A percentile compares a stretch with the other conserved stretches of the same genome.
phyloP scores from a whole-genome alignment of 805 yeast species.

The Teunomyces lycoperdinae region DNA sequence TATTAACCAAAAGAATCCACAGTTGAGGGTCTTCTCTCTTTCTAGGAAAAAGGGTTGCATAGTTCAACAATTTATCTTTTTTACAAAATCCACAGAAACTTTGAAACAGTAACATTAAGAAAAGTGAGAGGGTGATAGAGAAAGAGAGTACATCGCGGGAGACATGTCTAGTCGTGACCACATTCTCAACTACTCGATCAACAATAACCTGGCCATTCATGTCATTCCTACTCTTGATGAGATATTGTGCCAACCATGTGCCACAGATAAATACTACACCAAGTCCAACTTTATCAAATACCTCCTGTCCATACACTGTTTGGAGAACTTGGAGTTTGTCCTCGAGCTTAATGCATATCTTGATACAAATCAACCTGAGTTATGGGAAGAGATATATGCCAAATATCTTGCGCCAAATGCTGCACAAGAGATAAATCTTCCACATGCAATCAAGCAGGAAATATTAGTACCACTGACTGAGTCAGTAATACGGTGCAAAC shows the following conservation, averaged over 20 bases:
- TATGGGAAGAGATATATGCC: constrained; percentile 27
- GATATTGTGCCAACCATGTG: constrained; percentile 8
- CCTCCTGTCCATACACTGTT: constrained; percentile 30
- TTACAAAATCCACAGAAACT: too few species aligned
- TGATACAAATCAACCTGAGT: constrained; percentile 5
- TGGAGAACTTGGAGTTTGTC: constrained; percentile 36
- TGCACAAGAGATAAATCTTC: constrained; percentile 33
- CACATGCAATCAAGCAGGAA: constrained; percentile 19
- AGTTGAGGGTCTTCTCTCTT: neutral
- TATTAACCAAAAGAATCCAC: neutral
- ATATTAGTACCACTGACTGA: constrained; percentile 20
- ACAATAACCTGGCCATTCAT: constrained; percentile 7
- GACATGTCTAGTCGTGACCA: neutral
- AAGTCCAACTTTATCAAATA: constrained; percentile 22
- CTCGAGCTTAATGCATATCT: constrained; percentile 20
- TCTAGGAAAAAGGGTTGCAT: neutral
- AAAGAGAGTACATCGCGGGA: neutral
- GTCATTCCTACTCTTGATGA: constrained; percentile 20
- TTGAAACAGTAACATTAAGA: too few species aligned
- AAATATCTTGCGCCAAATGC: constrained; percentile 27
- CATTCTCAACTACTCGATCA: constrained; percentile 8
- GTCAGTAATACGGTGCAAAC: constrained; percentile 13
- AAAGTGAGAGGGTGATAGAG: neutral
- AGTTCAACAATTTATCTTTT: too few species aligned
- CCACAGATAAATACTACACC: constrained; percentile 10